Conservation (phyloP, 116 monocot species). For the Dioscorea cayenensis region DNA sequence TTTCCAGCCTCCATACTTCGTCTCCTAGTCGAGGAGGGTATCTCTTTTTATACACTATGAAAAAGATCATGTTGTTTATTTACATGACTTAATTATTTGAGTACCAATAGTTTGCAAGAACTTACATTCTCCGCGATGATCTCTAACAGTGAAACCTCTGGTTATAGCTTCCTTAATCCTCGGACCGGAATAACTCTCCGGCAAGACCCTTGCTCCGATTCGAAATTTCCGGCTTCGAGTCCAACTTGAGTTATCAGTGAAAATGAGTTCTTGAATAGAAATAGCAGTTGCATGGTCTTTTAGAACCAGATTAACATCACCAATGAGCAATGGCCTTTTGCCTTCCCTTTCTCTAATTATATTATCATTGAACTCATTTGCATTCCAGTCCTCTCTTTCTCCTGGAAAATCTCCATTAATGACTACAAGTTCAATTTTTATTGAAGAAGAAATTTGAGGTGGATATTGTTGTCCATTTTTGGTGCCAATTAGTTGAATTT, state of each 20-base stretch:
- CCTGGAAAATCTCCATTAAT: conserved; percentile 66
- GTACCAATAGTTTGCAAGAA: background rate
- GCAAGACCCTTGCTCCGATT: conserved; percentile 39
- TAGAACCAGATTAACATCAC: conserved; percentile 24
- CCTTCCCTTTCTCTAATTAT: conserved; percentile 48
- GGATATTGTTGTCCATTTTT: background rate
- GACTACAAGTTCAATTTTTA: conserved; percentile 47
- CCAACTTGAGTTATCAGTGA: conserved; percentile 85
- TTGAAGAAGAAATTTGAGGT: conserved; percentile 8
- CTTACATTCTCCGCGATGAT: conserved; percentile 82
- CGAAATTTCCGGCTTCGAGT: conserved; percentile 52
- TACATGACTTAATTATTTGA: background rate
- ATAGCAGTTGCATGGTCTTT: conserved; percentile 19
- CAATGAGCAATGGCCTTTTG: conserved; percentile 54
- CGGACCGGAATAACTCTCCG: conserved; percentile 15
- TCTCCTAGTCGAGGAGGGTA: conserved; percentile 57
- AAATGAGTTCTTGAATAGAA: conserved; percentile 31
- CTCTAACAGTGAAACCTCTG: conserved; percentile 46
- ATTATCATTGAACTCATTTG: conserved; percentile 40
- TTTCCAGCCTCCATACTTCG: conserved; percentile 76
- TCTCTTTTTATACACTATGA: conserved; percentile 56
- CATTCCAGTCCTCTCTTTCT: conserved; percentile 30
- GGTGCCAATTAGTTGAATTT: conserved; percentile 24
- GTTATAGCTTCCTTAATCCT: conserved; percentile 58
- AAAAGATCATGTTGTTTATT: background rate